Evolutionary conservation across 257 asterid species (phyloP).

Genomic region (Scutellaria barbata): DNA sequence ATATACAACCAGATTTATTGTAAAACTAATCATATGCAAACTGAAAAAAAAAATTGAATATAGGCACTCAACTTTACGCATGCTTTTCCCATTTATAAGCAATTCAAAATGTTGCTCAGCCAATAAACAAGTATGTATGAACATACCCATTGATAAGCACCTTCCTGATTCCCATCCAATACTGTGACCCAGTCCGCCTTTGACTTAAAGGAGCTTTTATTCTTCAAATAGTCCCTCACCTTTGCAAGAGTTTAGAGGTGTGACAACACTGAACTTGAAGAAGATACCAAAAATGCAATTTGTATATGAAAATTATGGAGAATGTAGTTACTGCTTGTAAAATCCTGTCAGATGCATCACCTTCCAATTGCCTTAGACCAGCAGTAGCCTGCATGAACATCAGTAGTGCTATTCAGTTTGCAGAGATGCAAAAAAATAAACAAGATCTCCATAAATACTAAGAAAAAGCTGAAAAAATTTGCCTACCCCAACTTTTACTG

Average conservation of each 20-base stretch:
- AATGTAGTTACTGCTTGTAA: conserved; percentile 69
- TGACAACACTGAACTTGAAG: conserved; percentile 21
- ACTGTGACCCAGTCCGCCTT: conserved; percentile 70
- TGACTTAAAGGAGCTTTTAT: conserved; percentile 61
- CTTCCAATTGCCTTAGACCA: conserved; percentile 81
- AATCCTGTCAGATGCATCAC: conserved; percentile 76
- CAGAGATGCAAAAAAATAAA: conserved; percentile 25
- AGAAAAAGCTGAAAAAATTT: conserved; percentile 2
- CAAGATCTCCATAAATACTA: not conserved
- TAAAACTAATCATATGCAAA: too few species aligned
- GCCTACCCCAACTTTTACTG: conserved; percentile 82
- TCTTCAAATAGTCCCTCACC: conserved; percentile 78
- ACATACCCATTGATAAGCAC: conserved; percentile 85
- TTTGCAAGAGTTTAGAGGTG: conserved; percentile 36
- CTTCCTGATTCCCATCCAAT: conserved; percentile 85
- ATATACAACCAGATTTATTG: too few species aligned
- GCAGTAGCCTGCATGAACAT: conserved; percentile 80
- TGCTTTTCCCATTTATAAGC: too few species aligned
- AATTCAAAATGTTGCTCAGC: too few species aligned
- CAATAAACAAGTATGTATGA: conserved; percentile 5
- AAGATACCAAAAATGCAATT: conserved; percentile 5
- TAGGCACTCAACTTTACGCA: too few species aligned
- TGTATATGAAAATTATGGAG: conserved; percentile 19
- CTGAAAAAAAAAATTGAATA: too few species aligned
- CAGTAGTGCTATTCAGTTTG: conserved; percentile 25